Conservation (phyloP, 2,329 filamentous ascomycete genomes). For the Verticillium nubilum region DNA sequence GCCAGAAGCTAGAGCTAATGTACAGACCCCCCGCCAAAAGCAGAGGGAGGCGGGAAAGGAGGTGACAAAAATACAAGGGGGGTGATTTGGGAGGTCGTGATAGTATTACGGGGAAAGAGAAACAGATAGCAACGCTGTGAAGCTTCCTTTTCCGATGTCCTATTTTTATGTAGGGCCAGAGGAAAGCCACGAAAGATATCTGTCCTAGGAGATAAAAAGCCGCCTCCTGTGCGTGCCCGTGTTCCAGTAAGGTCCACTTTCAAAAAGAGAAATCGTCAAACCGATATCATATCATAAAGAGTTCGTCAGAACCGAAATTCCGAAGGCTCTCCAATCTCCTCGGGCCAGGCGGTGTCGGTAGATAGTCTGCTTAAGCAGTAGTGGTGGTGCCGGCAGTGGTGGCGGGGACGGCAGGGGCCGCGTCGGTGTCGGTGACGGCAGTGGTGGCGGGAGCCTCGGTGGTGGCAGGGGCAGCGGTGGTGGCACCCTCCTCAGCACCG, state of each 20-base stretch:
- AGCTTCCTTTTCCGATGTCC: conserved; percentile 5
- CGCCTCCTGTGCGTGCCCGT: conserved; percentile 7
- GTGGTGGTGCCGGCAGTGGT: conserved; percentile 1
- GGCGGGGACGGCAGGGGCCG: conserved; percentile 7
- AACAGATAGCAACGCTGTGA: conserved; percentile 13
- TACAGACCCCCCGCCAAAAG: conserved; percentile 28
- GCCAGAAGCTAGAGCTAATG: conserved; percentile 24
- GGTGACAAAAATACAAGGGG: conserved; percentile 21
- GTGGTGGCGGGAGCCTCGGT: conserved; percentile 17
- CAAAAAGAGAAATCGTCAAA: conserved; percentile 13
- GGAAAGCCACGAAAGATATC: background rate
- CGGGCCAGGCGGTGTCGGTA: background rate
- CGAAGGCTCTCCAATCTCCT: conserved; percentile 17
- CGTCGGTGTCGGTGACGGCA: conserved; percentile 6
- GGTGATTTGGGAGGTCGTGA: conserved; percentile 5
- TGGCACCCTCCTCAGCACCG: conserved; percentile 20
- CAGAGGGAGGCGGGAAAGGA: conserved; percentile 20
- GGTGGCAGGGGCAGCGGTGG: conserved; percentile 21
- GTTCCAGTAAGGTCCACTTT: conserved; percentile 12
- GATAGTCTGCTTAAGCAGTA: background rate
- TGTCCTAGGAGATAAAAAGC: conserved; percentile 23
- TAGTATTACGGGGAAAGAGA: conserved; percentile 17
- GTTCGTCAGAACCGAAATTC: background rate
- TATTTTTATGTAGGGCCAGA: conserved; percentile 6
- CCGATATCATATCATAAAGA: conserved; percentile 11